These are phyloP conservation scores for Rhodotorula sp. DNA, from an alignment of 1,284 basidiomycete species.

Conservation along the genomic window DNA sequence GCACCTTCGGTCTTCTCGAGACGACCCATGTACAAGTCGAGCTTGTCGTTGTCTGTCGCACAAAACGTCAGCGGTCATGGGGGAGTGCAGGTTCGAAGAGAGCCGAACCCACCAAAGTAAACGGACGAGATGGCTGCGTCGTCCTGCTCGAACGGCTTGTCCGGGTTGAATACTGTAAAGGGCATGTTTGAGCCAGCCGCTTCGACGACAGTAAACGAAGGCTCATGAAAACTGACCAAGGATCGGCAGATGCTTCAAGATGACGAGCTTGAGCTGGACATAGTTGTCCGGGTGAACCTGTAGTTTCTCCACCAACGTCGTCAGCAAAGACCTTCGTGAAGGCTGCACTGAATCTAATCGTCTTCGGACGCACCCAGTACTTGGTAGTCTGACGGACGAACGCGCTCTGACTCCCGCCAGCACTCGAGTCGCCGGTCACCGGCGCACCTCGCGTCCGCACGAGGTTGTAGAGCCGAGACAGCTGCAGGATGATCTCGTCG, in stretches of 20 bases:
- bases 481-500: conserved; percentile 89
- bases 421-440: conserved; percentile 85
- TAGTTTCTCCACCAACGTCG: background rate
- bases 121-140: conserved; percentile 69
- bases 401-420: conserved; percentile 91
- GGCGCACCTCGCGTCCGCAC: conserved; percentile 94
- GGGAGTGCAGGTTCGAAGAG: conserved; percentile 46
- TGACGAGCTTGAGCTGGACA: conserved; percentile 91
- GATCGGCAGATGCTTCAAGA: conserved; percentile 88
- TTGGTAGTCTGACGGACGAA: conserved; percentile 98
- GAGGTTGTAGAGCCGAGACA: conserved; percentile 92
- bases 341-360: background rate
- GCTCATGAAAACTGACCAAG: conserved; percentile 60
- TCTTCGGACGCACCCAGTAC: conserved; percentile 68
- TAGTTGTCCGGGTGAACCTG: conserved; percentile 89
- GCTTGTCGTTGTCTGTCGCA: conserved; percentile 51
- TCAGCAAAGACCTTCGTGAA: too few species aligned
- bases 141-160: conserved; percentile 86
- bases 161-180: conserved; percentile 80
- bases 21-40: conserved; percentile 96
- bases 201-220: background rate
- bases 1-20: conserved; percentile 98
- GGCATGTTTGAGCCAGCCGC: conserved; percentile 9
- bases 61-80: background rate
- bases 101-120: conserved; percentile 54